Base-by-base conservation (phyloP, 495 filamentous ascomycete genomes). In the Pseudomonodictys pantanalensis region DNA sequence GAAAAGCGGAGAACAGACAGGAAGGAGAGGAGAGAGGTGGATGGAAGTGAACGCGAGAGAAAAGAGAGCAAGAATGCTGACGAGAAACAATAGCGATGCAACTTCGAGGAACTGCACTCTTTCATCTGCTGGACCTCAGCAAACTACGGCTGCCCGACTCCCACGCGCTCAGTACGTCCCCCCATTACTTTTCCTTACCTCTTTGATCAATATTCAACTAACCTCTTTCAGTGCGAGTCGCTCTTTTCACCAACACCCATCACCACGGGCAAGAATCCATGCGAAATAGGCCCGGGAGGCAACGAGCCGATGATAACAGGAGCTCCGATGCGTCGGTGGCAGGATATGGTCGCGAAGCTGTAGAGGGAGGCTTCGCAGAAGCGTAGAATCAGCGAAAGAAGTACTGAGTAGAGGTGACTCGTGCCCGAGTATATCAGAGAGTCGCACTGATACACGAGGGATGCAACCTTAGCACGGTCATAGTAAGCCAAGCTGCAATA, bases 21-120 rank as follows among this genome's bases (percentile, higher is more conserved):
- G 6, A 17, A 26, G 22, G 20, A 41, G 43, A 32, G 29, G 8
- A 12, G 30, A 35, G 22, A 26, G 22, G 28, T 25, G 17, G 53
- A 28, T 18, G 33, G 25, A 48, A 56, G 15, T 48, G 26, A 35
- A 35, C 24, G 11, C 47, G 25, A 45, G 22, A 46, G 7, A 23
- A 46, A 46, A n/a, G n/a, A 10, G 32, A 17, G 41, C 12, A 43
- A 29, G 28, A 45, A 22, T 50, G 52, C 52, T 62, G 52, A 56
- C 38, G 25, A 10, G 8, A 22, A 25, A 24, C 23, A 35, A 39
- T 33, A 63, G 60, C 20, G 26, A 20, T 63, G 60, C 28, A 53
- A 52, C 33, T 63, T 63, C 29, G 60, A 63, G 47, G 52, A 52
- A 39, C 23, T 22, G 26, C 53, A 63, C 29, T 63, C 60, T 2